Evolutionary conservation across 2,329 filamentous ascomycete species (phyloP), one percentile per base, ranked within the genome.

Genomic region (Xylogone sp.): DNA sequence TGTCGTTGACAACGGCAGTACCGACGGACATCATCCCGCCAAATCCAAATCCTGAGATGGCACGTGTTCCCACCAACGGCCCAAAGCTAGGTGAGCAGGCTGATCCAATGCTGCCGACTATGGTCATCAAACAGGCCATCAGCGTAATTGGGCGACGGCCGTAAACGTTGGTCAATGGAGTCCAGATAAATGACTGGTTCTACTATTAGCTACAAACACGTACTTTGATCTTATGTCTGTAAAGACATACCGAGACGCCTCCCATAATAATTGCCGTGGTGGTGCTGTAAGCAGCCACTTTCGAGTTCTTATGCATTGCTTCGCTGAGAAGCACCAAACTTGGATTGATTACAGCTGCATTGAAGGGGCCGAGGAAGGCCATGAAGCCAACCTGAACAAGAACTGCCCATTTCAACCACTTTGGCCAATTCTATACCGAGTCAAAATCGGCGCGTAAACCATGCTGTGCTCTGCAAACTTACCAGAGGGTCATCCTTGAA

Each of bases 401-500:
- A 7, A 65, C 62, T 5, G 59, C 51, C 62, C 62, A 65, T 60
- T 65, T 65, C n/a, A 64, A 50, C 62, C 61, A 64, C 43, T 55
- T 48, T 3, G 62, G 59, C 62, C 62, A 65, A 44, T 65, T 65
- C 62, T 65, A 47, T 49, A 43, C 19, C 10, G 13, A 16, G 34
- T 39, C 8, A 39, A 21, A 19, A 29, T 49, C 19, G 51, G 31
- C 48, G n/a, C 22, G 43, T 44, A 21, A 46, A 21, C 43, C 19
- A 9, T 10, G 43, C 31, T 31, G 16, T 49, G 2, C 7, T 42
- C 13, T 24, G 8, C 16, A 27, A 21, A 24, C 56, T 55, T 31
- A 65, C 62, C 57, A 65, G 49, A 45, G 62, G 62, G 56, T 65
- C 62, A 44, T 65, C 62, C 43, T 60, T 60, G 53, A 65, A 65